Evolutionary conservation across 495 filamentous ascomycete species (phyloP).

Genomic region (Trichoderma erinaceum): DNA sequence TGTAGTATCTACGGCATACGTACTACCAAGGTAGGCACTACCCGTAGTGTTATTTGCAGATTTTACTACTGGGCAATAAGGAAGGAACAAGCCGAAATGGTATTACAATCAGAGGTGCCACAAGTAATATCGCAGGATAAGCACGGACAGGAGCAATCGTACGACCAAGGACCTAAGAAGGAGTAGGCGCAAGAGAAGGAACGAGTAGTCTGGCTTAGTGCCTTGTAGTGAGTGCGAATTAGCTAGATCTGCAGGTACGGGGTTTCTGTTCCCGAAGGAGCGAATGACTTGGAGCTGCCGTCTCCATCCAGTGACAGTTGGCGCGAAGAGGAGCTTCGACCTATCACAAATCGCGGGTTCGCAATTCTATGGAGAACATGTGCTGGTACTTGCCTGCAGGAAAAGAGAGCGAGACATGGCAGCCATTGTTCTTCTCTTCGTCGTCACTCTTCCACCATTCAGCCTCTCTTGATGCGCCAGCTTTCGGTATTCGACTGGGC

Average conservation of each 20-base stretch:
- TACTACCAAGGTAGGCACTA: not conserved
- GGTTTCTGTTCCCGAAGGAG: not conserved
- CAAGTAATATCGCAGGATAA: too few relatives aligned
- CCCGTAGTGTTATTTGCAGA: too few relatives aligned
- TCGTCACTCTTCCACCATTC: not conserved
- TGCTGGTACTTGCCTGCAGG: not conserved
- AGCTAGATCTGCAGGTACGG: conserved; percentile 11
- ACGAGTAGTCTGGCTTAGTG: not conserved
- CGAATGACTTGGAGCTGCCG: not conserved
- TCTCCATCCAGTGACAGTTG: conserved; percentile 3
- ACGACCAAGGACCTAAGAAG: too few relatives aligned
- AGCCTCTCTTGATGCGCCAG: not conserved
- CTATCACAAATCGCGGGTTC: not conserved
- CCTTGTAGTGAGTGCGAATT: not conserved
- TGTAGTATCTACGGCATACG: not conserved
- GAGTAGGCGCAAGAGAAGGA: too few relatives aligned
- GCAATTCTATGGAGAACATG: not conserved
- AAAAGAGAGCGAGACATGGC: not conserved
- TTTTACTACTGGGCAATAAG: too few relatives aligned
- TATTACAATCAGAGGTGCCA: too few relatives aligned
- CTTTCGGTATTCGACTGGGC: too few relatives aligned
- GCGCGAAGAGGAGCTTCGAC: not conserved
- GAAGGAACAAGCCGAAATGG: too few relatives aligned
- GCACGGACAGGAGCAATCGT: too few relatives aligned
- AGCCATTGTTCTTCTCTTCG: not conserved